Evolutionary conservation across 805 yeast genomes (phyloP), one percentile per base, ranked within the genome.

Genomic region (Starmerella bombicola): DNA sequence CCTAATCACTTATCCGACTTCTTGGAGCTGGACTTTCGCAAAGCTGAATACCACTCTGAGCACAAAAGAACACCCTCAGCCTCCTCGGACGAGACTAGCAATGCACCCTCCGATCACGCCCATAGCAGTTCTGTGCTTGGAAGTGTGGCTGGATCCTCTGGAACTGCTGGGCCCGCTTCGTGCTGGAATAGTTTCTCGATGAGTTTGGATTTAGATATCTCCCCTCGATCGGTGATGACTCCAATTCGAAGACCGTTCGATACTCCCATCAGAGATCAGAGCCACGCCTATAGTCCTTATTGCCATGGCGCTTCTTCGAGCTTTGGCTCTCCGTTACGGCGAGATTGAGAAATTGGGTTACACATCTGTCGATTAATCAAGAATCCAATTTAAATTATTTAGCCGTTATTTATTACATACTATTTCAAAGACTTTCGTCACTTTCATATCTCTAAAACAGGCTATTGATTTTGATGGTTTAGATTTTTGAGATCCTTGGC

Each of bases 251-350:
- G 49, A 15, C 54, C 55, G 13, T 53, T 53, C 18, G 57, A 53
- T 36, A 52, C 54, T 25, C 57, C 57, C 8, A 53, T 53, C 28
- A 41, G 53, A 15, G 57, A 53, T 42, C 55, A 50, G 37, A 39
- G 50, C 18, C 48, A 52, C 16, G 52, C 39, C 16, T 53, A 46
- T 45, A 53, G 57, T 33, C 57, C 57, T 3, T 48, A 40, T 25
- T 43, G 45, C 35, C 46, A 40, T 12, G 28, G 21, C 22, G 9
- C 41, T 13, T 42, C 53, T 1, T 9, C 33, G 13, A 36, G 43
- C 30, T 38, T 33, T 17, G 55, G 55, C 28, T 51, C 54, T 5
- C 55, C 54, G 4, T 9, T 37, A 33, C 3, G 37, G 18, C 35
- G 45, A 17, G 20, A 33, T 8, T 41, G 21, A 34, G 3, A 9